A percentile compares a stretch with the other conserved stretches of the same genome.
Evolutionary conservation across 192 early-diverging fungal species (phyloP).

Genomic region (Dispira simplex): DNA sequence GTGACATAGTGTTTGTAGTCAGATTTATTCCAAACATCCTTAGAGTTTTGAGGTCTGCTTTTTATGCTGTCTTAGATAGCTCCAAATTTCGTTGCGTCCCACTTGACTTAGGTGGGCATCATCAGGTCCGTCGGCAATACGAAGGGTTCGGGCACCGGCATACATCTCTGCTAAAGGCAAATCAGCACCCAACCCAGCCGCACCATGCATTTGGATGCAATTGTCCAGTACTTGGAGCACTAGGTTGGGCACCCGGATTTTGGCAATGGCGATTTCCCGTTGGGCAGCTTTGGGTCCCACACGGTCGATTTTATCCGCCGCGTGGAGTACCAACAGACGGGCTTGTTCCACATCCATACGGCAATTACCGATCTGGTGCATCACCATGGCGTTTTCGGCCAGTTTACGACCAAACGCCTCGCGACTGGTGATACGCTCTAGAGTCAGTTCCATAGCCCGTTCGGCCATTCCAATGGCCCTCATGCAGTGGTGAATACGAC

Average conservation of each 20-base stretch:
- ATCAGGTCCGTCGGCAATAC: constrained; percentile 86
- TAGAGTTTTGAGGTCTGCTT: constrained; percentile 9
- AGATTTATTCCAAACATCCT: not conserved
- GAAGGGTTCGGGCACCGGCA: constrained; percentile 62
- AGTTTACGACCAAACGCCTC: constrained; percentile 80
- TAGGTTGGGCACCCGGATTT: constrained; percentile 77
- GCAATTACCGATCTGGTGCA: constrained; percentile 65
- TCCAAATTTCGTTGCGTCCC: constrained; percentile 47
- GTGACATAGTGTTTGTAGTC: not conserved
- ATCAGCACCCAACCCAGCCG: constrained; percentile 79
- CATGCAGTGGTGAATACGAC: constrained; percentile 99
- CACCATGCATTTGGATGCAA: constrained; percentile 89
- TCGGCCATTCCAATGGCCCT: constrained; percentile 87
- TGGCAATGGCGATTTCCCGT: constrained; percentile 95
- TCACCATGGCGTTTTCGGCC: constrained; percentile 66
- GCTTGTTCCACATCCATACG: constrained; percentile 87
- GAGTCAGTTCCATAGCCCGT: constrained; percentile 74
- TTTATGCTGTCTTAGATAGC: constrained; percentile 3
- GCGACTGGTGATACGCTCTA: constrained; percentile 67
- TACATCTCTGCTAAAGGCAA: constrained; percentile 71
- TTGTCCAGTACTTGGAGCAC: constrained; percentile 65
- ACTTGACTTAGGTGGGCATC: constrained; percentile 84
- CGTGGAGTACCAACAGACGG: constrained; percentile 81
- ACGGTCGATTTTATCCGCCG: constrained; percentile 84
- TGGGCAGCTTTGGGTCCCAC: constrained; percentile 74